Base-by-base conservation (phyloP, 2,329 filamentous ascomycete species). In the Coniochaeta hoffmannii region DNA sequence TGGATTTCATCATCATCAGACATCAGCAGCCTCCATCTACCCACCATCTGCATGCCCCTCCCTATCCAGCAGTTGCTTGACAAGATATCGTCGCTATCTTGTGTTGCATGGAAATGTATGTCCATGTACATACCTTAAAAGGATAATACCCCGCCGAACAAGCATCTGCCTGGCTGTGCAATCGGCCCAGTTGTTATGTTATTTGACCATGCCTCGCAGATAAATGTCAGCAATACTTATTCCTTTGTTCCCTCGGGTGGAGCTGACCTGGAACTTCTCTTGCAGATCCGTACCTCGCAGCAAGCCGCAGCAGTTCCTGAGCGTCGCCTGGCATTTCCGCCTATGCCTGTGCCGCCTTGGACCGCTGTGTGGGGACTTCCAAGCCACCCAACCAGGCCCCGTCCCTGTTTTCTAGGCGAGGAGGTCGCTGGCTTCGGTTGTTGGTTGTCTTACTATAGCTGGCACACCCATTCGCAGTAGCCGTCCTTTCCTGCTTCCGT, bases 281-380 rank as follows among this genome's bases (percentile, higher is more conserved):
- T 50, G 26, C 49, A 31, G 49, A 31, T 34, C 31, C 28, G 53
- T 54, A 54, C 53, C 53, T 54, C 24, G 19, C 53, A 49, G 52
- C 35, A 32, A 49, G 28, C 44, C 41, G 32, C 31, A 32, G 30
- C 32, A 54, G 53, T 30, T 44, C 41, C 28, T 58, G 57, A 61
- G 5, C n/a, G n/a, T n/a, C n/a, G n/a, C n/a, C n/a, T n/a, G n/a
- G n/a, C 59, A 56, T 28, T 61, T 62, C 61, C 60, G 59, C 62
- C 60, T 61, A 62, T 62, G 60, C 60, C 61, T 57, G 58, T 64
- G 60, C 61, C 61, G 61, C 58, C 50, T 50, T 53, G 55, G 54
- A 57, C 41, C n/a, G 41, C 41, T 46, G 22, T 46, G 41, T 46
- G 41, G 41, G 9, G 30, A 8, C 30, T 32, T 57, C 55, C 53